phyloP scores from a whole-genome alignment of 768 basidiomycete species.

The Rhodotorula kratochvilovae region DNA sequence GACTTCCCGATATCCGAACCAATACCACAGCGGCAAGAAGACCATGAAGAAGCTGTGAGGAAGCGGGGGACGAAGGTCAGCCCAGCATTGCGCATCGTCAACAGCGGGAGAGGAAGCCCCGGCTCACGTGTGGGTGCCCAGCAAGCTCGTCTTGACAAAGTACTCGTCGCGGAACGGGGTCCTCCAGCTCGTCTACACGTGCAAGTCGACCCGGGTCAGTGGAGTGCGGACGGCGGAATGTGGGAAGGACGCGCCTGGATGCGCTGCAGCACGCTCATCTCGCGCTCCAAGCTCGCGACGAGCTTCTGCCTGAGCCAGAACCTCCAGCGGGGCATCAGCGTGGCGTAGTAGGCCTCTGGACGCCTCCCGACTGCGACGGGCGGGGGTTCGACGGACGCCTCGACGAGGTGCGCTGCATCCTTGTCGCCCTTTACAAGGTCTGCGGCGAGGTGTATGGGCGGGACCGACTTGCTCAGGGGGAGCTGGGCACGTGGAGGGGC shows the following conservation, averaged over 20 bases:
- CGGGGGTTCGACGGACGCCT: too few species aligned
- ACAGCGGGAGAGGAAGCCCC: too few species aligned
- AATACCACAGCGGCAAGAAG: conserved; percentile 76
- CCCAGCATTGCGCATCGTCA: not conserved
- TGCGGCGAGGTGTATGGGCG: not conserved
- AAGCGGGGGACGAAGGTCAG: too few species aligned
- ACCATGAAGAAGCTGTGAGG: conserved; percentile 64
- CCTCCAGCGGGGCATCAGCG: conserved; percentile 32
- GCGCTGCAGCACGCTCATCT: conserved; percentile 25
- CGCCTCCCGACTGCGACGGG: conserved; percentile 8
- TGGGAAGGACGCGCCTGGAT: conserved; percentile 29
- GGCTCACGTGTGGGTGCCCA: conserved; percentile 66
- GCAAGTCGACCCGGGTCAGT: not conserved
- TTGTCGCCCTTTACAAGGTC: not conserved
- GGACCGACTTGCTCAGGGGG: not conserved
- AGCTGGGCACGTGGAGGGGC: not conserved
- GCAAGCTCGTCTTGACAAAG: conserved; percentile 73
- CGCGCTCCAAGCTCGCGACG: conserved; percentile 27
- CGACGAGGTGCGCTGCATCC: not conserved
- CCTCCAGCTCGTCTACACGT: conserved; percentile 12
- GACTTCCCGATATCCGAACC: conserved; percentile 71
- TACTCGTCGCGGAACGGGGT: conserved; percentile 56
- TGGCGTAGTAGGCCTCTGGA: not conserved
- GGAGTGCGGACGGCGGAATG: too few species aligned
- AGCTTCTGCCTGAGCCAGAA: conserved; percentile 23